A percentile compares a stretch with the other conserved stretches of the same genome.
Conservation (phyloP, 352 stramenopile species). For the Phytopythium aichiense region DNA sequence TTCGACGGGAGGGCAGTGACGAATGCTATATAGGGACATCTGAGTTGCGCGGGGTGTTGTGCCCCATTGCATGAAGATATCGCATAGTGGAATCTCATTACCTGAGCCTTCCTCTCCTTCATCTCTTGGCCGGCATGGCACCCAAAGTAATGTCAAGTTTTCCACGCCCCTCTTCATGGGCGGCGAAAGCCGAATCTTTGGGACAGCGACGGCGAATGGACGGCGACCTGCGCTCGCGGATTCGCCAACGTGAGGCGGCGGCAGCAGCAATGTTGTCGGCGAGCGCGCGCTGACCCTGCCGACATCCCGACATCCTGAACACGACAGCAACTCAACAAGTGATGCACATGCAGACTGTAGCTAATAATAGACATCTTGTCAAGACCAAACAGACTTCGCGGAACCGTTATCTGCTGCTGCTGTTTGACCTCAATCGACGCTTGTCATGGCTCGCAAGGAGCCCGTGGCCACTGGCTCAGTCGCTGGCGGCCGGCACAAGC, state of each 20-base stretch:
- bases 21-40: conserved; percentile 90
- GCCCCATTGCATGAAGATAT: conserved; percentile 62
- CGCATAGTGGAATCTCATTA: conserved; percentile 90
- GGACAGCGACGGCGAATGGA: conserved; percentile 39
- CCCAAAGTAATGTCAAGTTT: conserved; percentile 91
- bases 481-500: background rate
- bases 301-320: conserved; percentile 20
- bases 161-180: conserved; percentile 59
- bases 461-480: background rate
- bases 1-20: conserved; percentile 54
- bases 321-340: background rate
- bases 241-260: conserved; percentile 34
- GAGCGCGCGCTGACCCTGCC: conserved; percentile 23
- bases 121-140: conserved; percentile 8
- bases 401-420: background rate
- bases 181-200: conserved; percentile 89
- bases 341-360: background rate
- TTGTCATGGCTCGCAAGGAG: conserved; percentile 4
- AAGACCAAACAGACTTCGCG: background rate
- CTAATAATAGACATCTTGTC: background rate
- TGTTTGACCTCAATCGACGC: background rate
- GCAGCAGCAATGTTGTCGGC: conserved; percentile 69
- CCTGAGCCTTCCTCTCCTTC: conserved; percentile 59
- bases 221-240: conserved; percentile 17
- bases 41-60: conserved; percentile 39